phyloP scores from a whole-genome alignment of 2,329 filamentous ascomycete genomes.

The Aspergillus japonicus region DNA sequence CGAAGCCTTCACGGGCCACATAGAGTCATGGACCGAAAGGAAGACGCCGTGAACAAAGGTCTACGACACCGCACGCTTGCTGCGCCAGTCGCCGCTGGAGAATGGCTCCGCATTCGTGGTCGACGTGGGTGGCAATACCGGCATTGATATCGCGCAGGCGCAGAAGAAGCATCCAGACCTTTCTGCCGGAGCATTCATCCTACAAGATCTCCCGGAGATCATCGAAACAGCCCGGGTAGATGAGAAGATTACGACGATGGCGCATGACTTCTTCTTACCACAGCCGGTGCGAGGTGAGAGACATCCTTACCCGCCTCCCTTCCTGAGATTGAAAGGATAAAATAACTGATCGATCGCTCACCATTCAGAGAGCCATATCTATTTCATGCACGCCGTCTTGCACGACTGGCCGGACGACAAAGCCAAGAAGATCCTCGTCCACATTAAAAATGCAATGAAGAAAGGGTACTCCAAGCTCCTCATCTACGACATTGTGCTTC shows the following conservation, averaged over 20 bases:
- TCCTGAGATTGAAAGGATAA: no score
- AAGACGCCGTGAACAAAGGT: conserved; percentile 38
- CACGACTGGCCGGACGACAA: conserved; percentile 46
- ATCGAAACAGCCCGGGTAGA: conserved; percentile 29
- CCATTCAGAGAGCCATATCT: conserved; percentile 36
- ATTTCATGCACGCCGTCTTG: conserved; percentile 45
- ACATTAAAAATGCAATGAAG: conserved; percentile 36
- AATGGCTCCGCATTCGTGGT: conserved; percentile 32
- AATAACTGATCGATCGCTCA: background rate
- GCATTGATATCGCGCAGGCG: conserved; percentile 37
- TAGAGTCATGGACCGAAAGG: conserved; percentile 36
- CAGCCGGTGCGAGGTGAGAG: conserved; percentile 28
- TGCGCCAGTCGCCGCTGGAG: conserved; percentile 19
- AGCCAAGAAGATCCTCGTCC: conserved; percentile 31
- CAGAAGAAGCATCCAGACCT: conserved; percentile 32
- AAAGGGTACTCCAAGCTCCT: conserved; percentile 41
- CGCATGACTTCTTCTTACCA: conserved; percentile 29
- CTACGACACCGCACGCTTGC: conserved; percentile 24
- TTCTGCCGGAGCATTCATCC: conserved; percentile 32
- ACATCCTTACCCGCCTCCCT: no score
- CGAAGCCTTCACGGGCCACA: conserved; percentile 36
- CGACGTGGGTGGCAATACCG: conserved; percentile 42
- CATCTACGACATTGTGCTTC: conserved; percentile 42
- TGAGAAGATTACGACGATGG: conserved; percentile 24
- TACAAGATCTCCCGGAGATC: conserved; percentile 43